Percentiles rank a stretch among this genome's conserved stretches.
Evolutionary conservation across 768 basidiomycete species (phyloP).

Genomic region (Leccinum rimulosum): DNA sequence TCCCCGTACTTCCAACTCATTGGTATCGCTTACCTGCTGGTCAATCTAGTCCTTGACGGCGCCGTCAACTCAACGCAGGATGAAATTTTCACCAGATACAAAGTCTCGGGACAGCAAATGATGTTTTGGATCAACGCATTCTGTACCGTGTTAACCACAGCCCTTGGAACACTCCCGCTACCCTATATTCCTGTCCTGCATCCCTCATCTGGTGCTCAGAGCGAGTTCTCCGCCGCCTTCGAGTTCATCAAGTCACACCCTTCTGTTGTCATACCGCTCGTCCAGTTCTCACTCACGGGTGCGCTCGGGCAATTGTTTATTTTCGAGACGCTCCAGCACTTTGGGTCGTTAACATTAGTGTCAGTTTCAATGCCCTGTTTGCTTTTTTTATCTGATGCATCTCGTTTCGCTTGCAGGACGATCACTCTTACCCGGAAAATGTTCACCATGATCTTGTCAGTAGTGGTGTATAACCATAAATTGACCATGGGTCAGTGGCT

Average conservation of each 20-base stretch:
- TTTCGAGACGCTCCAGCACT: conserved; percentile 91
- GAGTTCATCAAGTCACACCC: conserved; percentile 79
- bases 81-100: conserved; percentile 83
- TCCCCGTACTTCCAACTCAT: conserved; percentile 59
- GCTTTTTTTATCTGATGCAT: neutral
- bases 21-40: conserved; percentile 70
- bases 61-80: conserved; percentile 96
- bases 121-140: conserved; percentile 98
- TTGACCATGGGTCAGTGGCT: conserved; percentile 86
- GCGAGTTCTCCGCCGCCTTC: conserved; percentile 67
- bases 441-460: conserved; percentile 96
- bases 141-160: conserved; percentile 68
- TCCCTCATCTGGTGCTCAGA: conserved; percentile 54
- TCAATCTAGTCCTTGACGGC: conserved; percentile 91
- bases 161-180: conserved; percentile 71
- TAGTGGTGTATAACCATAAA: conserved; percentile 86
- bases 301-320: conserved; percentile 97
- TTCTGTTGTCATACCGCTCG: conserved; percentile 64
- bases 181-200: conserved; percentile 83
- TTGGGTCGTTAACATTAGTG: conserved; percentile 88
- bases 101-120: conserved; percentile 91
- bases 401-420: conserved; percentile 49
- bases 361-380: conserved; percentile 38
- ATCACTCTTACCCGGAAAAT: conserved; percentile 96
- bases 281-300: conserved; percentile 85